Conservation (phyloP, 2,329 filamentous ascomycete genomes). For the Emmonsiellopsis sp. region DNA sequence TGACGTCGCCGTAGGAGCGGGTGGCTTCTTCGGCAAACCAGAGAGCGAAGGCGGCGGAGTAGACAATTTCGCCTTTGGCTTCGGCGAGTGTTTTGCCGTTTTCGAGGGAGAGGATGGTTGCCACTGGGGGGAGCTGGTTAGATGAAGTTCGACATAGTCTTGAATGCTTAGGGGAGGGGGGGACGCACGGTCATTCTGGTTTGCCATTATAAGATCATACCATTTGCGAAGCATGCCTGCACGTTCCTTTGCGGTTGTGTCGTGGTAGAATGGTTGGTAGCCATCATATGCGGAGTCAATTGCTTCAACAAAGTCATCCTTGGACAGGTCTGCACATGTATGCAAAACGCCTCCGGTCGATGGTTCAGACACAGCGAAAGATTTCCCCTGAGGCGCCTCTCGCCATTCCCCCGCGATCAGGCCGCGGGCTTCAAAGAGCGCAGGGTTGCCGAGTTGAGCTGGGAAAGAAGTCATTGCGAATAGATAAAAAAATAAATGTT, state of each 20-base stretch:
- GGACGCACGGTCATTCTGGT: conserved; percentile 38
- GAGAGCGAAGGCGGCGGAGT: conserved; percentile 41
- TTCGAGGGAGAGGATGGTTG: conserved; percentile 49
- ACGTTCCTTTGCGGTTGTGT: conserved; percentile 42
- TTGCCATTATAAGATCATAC: conserved; percentile 47
- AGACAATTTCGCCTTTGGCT: conserved; percentile 40
- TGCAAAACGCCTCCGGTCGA: conserved; percentile 13
- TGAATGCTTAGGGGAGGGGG: not conserved
- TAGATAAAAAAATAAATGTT: no score
- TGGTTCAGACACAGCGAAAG: conserved; percentile 9
- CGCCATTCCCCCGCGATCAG: not conserved
- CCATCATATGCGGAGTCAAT: conserved; percentile 12
- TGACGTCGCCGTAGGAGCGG: conserved; percentile 43
- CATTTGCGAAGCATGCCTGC: conserved; percentile 44
- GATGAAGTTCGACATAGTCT: not conserved
- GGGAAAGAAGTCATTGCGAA: no score
- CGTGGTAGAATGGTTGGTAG: conserved; percentile 30
- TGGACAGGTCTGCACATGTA: conserved; percentile 13
- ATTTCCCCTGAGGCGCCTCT: not conserved
- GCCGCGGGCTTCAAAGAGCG: not conserved
- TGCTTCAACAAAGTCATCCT: conserved; percentile 14
- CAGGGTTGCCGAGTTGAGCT: no score
- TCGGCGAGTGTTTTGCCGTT: conserved; percentile 52
- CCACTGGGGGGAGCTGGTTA: conserved; percentile 4
- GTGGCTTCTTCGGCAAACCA: conserved; percentile 47